Percentiles rank a stretch among this genome's conserved stretches.
These are phyloP conservation scores for Candida namnaoensis DNA, from an alignment of 805 yeast species.

Conservation along the genomic window DNA sequence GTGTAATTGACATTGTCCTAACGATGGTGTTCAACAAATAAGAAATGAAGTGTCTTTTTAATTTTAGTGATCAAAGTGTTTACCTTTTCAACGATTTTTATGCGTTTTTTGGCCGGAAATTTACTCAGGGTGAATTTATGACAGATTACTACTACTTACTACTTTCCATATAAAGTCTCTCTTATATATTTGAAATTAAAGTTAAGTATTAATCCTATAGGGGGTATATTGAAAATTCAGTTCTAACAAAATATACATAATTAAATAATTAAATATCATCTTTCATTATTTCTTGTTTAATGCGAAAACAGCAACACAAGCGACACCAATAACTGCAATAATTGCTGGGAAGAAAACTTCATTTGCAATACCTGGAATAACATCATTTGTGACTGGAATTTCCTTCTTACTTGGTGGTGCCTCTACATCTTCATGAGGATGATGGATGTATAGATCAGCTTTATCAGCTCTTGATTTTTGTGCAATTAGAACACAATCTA, in stretches of 20 bases:
- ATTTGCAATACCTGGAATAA: conserved; percentile 49
- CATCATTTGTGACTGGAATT: conserved; percentile 6
- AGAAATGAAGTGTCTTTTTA: too few species aligned
- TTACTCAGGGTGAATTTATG: too few species aligned
- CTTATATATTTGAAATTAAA: not conserved
- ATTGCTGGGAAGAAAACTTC: conserved; percentile 59
- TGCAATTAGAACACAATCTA: conserved; percentile 61
- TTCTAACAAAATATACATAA: too few species aligned
- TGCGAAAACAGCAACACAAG: conserved; percentile 47
- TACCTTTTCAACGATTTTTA: too few species aligned
- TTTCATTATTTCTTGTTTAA: conserved; percentile 31
- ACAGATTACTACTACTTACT: too few species aligned
- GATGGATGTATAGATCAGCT: conserved; percentile 68
- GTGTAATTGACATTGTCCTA: conserved; percentile 12
- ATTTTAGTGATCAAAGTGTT: too few species aligned
- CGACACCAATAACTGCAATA: conserved; percentile 48
- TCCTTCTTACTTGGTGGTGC: conserved; percentile 7
- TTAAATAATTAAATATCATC: not conserved
- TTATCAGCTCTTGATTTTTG: conserved; percentile 40
- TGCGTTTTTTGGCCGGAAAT: too few species aligned
- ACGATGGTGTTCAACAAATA: too few species aligned
- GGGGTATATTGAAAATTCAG: too few species aligned
- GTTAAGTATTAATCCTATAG: not conserved
- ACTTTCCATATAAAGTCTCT: conserved; percentile 7
- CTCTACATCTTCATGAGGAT: conserved; percentile 40